A percentile compares a stretch with the other conserved stretches of the same genome.
phyloP scores from a whole-genome alignment of 768 basidiomycete species.

The Coprinopsis cinerea region DNA sequence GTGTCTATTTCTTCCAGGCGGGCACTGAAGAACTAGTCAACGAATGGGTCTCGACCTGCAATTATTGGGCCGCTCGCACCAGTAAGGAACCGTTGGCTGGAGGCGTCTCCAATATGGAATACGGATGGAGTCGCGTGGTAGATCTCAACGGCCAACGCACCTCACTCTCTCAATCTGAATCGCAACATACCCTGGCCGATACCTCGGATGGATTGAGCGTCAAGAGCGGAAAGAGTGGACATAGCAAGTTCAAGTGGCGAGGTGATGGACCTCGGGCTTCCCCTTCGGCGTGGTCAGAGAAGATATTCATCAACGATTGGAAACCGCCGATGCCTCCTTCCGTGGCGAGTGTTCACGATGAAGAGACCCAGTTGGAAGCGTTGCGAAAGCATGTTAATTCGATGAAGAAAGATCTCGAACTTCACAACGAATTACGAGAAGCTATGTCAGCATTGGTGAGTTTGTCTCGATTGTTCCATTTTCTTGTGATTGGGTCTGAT shows the following conservation, averaged over 20 bases:
- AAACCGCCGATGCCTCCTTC: conserved; percentile 83
- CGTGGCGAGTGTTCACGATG: conserved; percentile 80
- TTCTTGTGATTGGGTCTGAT: conserved; percentile 14
- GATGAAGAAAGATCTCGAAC: conserved; percentile 73
- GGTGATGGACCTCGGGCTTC: conserved; percentile 53
- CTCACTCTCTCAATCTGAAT: conserved; percentile 54
- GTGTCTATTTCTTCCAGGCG: conserved; percentile 97
- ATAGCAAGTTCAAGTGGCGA: conserved; percentile 70
- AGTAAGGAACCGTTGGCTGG: conserved; percentile 94
- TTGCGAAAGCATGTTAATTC: conserved; percentile 73
- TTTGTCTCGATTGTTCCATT: background rate
- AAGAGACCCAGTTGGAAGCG: conserved; percentile 89
- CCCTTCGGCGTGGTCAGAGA: conserved; percentile 72
- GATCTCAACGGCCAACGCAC: conserved; percentile 47
- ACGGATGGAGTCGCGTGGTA: conserved; percentile 87
- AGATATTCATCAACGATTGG: conserved; percentile 87
- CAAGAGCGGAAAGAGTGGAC: conserved; percentile 59
- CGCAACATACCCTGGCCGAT: conserved; percentile 36
- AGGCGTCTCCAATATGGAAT: conserved; percentile 99
- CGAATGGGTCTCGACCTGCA: conserved; percentile 98
- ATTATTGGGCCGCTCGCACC: conserved; percentile 96
- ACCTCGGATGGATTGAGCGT: conserved; percentile 53
- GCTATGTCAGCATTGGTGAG: conserved; percentile 78
- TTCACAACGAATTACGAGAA: conserved; percentile 77
- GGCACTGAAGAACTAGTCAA: conserved; percentile 98